A percentile compares a stretch with the other conserved stretches of the same genome.
These are phyloP conservation scores for Pittosporum tobira DNA, from an alignment of 129 eudicot species.

Conservation along the genomic window DNA sequence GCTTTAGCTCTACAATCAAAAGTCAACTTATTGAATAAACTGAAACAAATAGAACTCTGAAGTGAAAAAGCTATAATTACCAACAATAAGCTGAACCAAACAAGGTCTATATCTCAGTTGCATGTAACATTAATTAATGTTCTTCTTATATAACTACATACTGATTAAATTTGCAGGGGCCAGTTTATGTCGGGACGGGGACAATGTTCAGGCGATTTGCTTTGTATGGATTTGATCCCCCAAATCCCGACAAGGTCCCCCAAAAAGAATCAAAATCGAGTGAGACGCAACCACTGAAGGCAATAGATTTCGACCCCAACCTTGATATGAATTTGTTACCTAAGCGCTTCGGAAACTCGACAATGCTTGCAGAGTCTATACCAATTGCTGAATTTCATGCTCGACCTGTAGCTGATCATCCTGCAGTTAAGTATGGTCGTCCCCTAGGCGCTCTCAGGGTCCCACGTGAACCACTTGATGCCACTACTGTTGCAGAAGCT, in stretches of 20 bases:
- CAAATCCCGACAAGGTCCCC: slow-evolving; percentile 21
- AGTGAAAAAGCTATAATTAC: too few species aligned
- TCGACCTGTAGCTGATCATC: slow-evolving; percentile 91
- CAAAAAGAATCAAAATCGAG: slow-evolving; percentile 18
- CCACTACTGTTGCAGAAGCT: slow-evolving; percentile 75
- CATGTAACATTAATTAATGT: too few species aligned
- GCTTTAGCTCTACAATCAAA: not conserved
- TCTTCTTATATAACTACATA: too few species aligned
- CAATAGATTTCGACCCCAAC: slow-evolving; percentile 68
- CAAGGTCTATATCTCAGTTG: too few species aligned
- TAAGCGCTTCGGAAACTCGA: slow-evolving; percentile 75
- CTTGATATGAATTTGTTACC: slow-evolving; percentile 64
- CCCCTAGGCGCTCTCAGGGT: slow-evolving; percentile 64
- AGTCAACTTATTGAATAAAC: not conserved
- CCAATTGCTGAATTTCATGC: slow-evolving; percentile 77
- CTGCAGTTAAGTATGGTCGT: slow-evolving; percentile 69
- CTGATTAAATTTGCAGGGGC: too few species aligned
- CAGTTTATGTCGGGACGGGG: slow-evolving; percentile 88
- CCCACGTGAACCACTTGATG: slow-evolving; percentile 71
- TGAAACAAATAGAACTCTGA: not conserved
- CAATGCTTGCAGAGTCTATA: slow-evolving; percentile 56
- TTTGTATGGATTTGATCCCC: slow-evolving; percentile 81
- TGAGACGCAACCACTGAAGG: slow-evolving; percentile 53
- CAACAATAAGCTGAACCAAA: too few species aligned
- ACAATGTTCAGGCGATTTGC: slow-evolving; percentile 89